Evolutionary conservation across 2,329 filamentous ascomycete species (phyloP).

Genomic region (Epichloe sylvatica): DNA sequence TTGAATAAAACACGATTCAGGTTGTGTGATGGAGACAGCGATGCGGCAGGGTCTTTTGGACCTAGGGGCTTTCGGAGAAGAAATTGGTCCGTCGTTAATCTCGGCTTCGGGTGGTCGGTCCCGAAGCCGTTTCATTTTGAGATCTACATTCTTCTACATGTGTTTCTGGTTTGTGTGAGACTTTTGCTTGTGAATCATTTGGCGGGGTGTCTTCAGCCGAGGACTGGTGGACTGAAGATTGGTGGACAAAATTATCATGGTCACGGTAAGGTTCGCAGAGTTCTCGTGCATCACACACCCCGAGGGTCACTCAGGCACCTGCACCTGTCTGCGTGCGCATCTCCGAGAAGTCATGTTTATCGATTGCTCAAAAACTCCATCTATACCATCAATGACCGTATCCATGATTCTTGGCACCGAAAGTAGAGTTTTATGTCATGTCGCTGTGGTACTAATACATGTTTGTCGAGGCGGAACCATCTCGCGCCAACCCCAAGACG

Average conservation of each 20-base stretch:
- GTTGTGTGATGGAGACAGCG: constrained; percentile 13
- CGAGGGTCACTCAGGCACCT: too few relatives aligned
- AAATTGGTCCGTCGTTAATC: constrained; percentile 45
- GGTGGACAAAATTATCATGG: too few relatives aligned
- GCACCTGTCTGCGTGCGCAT: too few relatives aligned
- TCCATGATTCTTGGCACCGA: not conserved
- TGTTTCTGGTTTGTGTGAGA: not conserved
- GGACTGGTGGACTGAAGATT: too few relatives aligned
- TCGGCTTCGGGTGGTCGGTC: constrained; percentile 34
- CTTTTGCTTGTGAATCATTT: not conserved
- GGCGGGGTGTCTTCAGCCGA: too few relatives aligned
- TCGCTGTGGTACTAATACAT: constrained; percentile 10
- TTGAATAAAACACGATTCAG: not conserved
- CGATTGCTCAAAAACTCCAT: not conserved
- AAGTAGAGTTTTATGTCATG: constrained; percentile 2
- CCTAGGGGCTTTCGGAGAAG: constrained; percentile 29
- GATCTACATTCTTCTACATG: constrained; percentile 34
- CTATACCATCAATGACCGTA: not conserved
- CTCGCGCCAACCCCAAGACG: too few relatives aligned
- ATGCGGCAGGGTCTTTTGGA: constrained; percentile 23
- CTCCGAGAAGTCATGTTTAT: not conserved
- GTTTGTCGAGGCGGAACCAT: constrained; percentile 7
- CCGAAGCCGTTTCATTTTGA: constrained; percentile 43
- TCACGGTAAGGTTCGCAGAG: too few relatives aligned
- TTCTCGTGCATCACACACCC: too few relatives aligned